These are phyloP conservation scores for Diaporthe citrichinensis DNA, from an alignment of 2,329 filamentous ascomycete species.

Conservation along the genomic window DNA sequence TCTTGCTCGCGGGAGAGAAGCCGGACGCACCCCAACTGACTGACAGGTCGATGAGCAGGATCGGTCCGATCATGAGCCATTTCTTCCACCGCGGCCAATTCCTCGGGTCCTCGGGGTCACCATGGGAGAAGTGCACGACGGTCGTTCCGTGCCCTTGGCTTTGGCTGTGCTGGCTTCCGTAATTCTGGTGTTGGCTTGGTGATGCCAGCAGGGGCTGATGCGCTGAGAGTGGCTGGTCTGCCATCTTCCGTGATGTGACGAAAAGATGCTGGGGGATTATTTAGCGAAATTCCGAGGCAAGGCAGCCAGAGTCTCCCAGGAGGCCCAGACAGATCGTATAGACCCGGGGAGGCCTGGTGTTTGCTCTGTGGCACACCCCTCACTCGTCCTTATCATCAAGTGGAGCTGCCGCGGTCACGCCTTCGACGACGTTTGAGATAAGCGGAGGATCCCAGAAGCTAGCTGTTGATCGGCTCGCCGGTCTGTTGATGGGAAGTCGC, in stretches of 20 bases:
- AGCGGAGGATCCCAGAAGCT: not conserved
- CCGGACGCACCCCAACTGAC: conserved; percentile 62
- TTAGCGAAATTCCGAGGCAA: not conserved
- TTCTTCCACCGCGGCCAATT: conserved; percentile 53
- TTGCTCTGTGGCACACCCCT: not conserved
- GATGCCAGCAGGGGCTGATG: conserved; percentile 32
- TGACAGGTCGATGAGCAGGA: conserved; percentile 50
- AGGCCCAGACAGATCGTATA: not conserved
- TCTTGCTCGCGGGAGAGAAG: conserved; percentile 58
- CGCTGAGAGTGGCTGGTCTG: not conserved
- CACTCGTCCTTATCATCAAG: conserved; percentile 6
- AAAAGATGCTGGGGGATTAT: no score
- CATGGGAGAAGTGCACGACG: conserved; percentile 41
- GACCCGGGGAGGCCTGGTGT: not conserved
- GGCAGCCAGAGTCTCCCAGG: not conserved
- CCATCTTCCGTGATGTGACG: not conserved
- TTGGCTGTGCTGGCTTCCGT: not conserved
- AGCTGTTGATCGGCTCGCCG: not conserved
- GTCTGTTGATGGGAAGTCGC: not conserved
- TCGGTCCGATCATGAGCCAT: conserved; percentile 50
- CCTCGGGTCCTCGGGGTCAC: conserved; percentile 48
- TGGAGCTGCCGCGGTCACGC: conserved; percentile 27
- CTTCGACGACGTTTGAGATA: conserved; percentile 17
- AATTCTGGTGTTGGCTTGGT: not conserved
- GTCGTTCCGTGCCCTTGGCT: conserved; percentile 4